These are phyloP conservation scores for Pythium dissimile DNA, from an alignment of 352 stramenopile species.

Conservation along the genomic window DNA sequence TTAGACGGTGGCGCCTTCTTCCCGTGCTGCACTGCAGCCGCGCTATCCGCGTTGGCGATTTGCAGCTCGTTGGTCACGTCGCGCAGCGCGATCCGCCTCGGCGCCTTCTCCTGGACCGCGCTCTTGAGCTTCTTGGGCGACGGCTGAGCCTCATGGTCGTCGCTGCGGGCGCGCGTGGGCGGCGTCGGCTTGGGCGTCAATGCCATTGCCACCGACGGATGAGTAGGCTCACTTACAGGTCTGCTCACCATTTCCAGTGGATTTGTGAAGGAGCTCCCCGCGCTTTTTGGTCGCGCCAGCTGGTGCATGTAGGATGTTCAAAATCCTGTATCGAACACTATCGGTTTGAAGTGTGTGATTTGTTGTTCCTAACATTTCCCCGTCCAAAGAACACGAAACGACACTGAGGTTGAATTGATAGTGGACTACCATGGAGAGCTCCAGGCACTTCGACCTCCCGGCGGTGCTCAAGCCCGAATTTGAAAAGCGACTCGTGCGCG, in stretches of 20 bases:
- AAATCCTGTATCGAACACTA: neutral
- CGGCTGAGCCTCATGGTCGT: constrained; percentile 27
- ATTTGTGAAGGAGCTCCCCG: neutral
- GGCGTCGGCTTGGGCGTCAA: neutral
- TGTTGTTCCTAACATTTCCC: neutral
- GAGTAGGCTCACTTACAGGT: neutral
- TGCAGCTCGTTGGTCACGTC: constrained; percentile 21
- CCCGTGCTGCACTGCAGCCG: too few relatives aligned
- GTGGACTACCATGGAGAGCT: constrained; percentile 22
- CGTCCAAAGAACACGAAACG: neutral
- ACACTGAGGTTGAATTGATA: neutral
- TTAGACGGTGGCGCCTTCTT: neutral
- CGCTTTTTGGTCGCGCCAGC: constrained; percentile 19
- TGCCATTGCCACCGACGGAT: neutral
- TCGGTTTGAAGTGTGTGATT: neutral
- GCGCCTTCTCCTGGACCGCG: constrained; percentile 22
- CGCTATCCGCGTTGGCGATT: too few relatives aligned
- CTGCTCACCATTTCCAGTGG: neutral
- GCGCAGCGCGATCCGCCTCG: constrained; percentile 25
- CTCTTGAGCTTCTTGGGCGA: constrained; percentile 32
- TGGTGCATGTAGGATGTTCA: neutral
- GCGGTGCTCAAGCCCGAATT: constrained; percentile 38
- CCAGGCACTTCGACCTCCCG: constrained; percentile 18
- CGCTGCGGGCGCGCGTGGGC: constrained; percentile 4
- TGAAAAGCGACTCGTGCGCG: constrained; percentile 39